These are phyloP conservation scores for Suhomyces faveliae DNA, from an alignment of 805 yeast genomes.

Conservation along the genomic window DNA sequence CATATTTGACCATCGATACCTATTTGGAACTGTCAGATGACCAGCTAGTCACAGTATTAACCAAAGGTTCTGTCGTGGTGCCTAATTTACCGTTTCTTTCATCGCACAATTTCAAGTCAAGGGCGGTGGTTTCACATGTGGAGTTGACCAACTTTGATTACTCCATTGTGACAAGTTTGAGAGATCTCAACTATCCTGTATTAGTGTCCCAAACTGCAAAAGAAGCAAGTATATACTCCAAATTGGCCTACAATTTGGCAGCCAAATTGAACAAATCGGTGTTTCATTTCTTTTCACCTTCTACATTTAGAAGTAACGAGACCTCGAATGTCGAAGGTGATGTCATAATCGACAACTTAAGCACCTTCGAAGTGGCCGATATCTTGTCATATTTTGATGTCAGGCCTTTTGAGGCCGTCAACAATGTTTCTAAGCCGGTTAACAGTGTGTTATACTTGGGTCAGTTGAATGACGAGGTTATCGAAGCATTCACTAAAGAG, in stretches of 20 bases:
- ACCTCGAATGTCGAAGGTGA: conserved; percentile 13
- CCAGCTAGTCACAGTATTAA: conserved; percentile 45
- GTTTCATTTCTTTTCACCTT: conserved; percentile 62
- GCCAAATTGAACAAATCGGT: conserved; percentile 52
- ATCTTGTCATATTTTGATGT: conserved; percentile 24
- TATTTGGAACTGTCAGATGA: conserved; percentile 17
- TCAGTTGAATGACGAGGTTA: conserved; percentile 45
- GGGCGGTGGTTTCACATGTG: conserved; percentile 59
- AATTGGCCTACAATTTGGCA: conserved; percentile 60
- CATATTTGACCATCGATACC: conserved; percentile 45
- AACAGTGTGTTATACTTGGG: conserved; percentile 66
- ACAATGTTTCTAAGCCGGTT: conserved; percentile 33
- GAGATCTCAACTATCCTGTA: conserved; percentile 64
- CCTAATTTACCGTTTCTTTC: conserved; percentile 60
- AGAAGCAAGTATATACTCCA: conserved; percentile 54
- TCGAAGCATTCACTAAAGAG: conserved; percentile 35
- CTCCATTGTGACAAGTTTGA: conserved; percentile 65
- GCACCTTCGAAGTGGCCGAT: conserved; percentile 20
- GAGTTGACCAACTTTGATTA: conserved; percentile 61
- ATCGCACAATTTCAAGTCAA: conserved; percentile 30
- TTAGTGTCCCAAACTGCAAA: conserved; percentile 62
- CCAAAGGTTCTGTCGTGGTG: conserved; percentile 54
- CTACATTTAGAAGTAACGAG: conserved; percentile 14
- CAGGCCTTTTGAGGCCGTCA: conserved; percentile 30
- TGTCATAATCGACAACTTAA: conserved; percentile 15